Conservation (phyloP, 139 green algal species). For the Micractinium sp. region DNA sequence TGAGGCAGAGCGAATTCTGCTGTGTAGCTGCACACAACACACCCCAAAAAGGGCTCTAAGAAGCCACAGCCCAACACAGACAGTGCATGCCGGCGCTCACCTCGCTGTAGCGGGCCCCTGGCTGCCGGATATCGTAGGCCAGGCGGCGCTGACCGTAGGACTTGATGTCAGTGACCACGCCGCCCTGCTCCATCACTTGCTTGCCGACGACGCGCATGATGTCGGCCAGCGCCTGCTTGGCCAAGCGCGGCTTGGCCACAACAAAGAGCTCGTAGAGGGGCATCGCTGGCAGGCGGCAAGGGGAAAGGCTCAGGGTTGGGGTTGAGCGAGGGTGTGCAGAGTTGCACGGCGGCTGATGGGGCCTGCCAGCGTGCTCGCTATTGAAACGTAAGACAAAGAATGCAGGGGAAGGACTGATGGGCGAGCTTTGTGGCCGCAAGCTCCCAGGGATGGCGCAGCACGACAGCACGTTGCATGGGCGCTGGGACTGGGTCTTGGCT, state of each 20-base stretch:
- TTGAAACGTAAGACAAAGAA: neutral
- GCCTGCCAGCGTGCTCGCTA: neutral
- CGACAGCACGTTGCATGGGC: no score
- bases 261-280: slow-evolving; percentile 88
- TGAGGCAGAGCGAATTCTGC: neutral
- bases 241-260: slow-evolving; percentile 41
- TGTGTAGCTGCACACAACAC: neutral
- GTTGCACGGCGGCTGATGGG: neutral
- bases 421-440: neutral
- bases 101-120: slow-evolving; percentile 62
- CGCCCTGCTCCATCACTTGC: slow-evolving; percentile 65
- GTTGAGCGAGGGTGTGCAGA: neutral
- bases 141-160: slow-evolving; percentile 75
- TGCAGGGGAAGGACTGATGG: neutral
- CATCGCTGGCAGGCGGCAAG: slow-evolving; percentile 51
- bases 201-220: slow-evolving; percentile 64
- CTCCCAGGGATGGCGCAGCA: no score
- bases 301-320: neutral
- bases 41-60: neutral
- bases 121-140: slow-evolving; percentile 74
- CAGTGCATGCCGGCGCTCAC: slow-evolving; percentile 37
- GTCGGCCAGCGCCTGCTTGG: slow-evolving; percentile 52
- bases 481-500: no score
- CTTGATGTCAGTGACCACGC: slow-evolving; percentile 75
- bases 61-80: neutral